Base-by-base conservation (phyloP, 2,329 filamentous ascomycete species). In the Ophioceras dolichostomum region DNA sequence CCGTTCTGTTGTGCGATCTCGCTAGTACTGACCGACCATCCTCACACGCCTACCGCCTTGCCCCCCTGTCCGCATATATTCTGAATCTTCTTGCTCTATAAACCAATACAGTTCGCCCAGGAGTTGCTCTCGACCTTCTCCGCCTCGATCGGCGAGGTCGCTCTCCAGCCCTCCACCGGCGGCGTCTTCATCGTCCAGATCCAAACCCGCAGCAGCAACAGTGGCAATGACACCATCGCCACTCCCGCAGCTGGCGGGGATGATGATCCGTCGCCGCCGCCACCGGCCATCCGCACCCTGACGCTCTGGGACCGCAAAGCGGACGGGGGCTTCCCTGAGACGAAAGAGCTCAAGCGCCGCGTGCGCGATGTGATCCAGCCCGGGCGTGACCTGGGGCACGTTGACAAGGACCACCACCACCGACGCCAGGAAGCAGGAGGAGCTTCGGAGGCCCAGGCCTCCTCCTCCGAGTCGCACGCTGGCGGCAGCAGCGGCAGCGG, bases 41-140 rank as follows among this genome's bases (percentile, higher is more conserved):
- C n/a, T n/a, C n/a, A n/a, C n/a, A n/a, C n/a, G n/a, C n/a, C n/a
- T n/a, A n/a, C n/a, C n/a, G n/a, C n/a, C n/a, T n/a, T n/a, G n/a
- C n/a, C n/a, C n/a, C n/a, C n/a, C n/a, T n/a, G n/a, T n/a, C n/a
- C n/a, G n/a, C n/a, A n/a, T n/a, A n/a, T n/a, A n/a, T n/a, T n/a
- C n/a, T n/a, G n/a, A n/a, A n/a, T n/a, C n/a, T n/a, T n/a, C n/a
- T n/a, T n/a, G n/a, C n/a, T n/a, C n/a, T n/a, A n/a, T 43, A 31
- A 34, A 18, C 30, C 16, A 12, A 6, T 33, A 5, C 47, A 94
- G 84, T 95, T 83, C 57, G 89, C 81, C 34, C 91, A 96, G 68
- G 91, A 96, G 59, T 77, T 98, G 32, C 76, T 98, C 27, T 94
- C 86, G 2, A 98, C 89, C 1, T 98, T 98, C 62, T 75, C 76